Base-by-base conservation (phyloP, 306 rosid species). In the Lupinus albus region DNA sequence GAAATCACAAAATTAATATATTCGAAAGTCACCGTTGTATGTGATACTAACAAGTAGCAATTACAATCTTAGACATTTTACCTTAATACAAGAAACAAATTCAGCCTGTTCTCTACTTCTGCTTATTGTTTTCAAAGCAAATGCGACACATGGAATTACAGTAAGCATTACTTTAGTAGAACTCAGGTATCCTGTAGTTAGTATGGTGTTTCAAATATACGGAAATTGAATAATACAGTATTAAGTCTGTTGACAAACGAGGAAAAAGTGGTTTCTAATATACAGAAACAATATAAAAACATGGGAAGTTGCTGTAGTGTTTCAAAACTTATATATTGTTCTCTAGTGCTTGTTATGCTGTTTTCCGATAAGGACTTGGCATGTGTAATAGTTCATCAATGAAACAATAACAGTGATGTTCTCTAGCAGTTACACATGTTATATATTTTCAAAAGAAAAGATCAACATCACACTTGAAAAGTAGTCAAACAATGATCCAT, bases 131-230 rank as follows among this genome's bases (percentile, higher is more conserved):
- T 17, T 56, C 25, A 32, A 8, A 11, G 51, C 50, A 57, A 70
- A 73, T 20, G 45, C 28, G 54, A 61, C 15, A 11, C 13, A 11
- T 30, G 7, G 45, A 65, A 71, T 63, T 15, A 36, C 17, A 67
- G 3, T 36, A 32, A 44, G 20, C 18, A 7, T 28, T 41, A 30
- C 21, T 60, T 54, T 52, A 44, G 58, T 35, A 35, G n/a, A 46
- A 3, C 51, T 59, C 74, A 44, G 67, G 16, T 70, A 33, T 52
- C 13, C 25, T 7, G 39, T 64, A 47, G 49, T 54, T 18, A 32
- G 47, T 69, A 11, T 48, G 17, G 5, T 63, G 63, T 64, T 65
- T 49, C 69, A 56, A 56, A 42, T 41, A 70, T 11, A 70, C 16
- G 21, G 36, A 0, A 59, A 52, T 52, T 46, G 32, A 16, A 59